Evolutionary conservation across 352 stramenopile genomes (phyloP), one percentile per base, ranked within the genome.

Genomic region (Poterioochromonas sp.): DNA sequence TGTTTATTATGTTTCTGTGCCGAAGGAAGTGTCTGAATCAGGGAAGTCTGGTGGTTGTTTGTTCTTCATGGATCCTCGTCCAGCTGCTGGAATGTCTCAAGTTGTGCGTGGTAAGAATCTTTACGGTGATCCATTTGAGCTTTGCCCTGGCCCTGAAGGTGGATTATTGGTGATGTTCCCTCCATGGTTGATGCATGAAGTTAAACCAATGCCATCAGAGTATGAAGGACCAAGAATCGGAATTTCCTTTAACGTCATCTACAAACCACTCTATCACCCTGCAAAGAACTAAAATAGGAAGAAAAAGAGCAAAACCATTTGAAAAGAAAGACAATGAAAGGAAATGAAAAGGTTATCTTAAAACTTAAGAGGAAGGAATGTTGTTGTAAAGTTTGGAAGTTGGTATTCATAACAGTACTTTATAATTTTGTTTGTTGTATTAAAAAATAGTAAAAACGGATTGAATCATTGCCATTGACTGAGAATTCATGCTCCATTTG

Each of bases 1-100:
- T 65, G 62, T 71, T 40, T 71, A 71, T 29, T 71, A 71, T 71
- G 29, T 71, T 43, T 44, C 62, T 29, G 62, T 29, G 11, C 29
- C 62, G 11, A 8, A 20, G 15, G 62, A 71, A 71, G 26, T 71
- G 2, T 8, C 34, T 12, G 26, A 2, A 8, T 47, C 34, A 32
- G 34, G 29, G 12, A 44, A 41, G 11, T 71, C 62, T 41, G 34
- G 3, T 71, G 58, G 58, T 40, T 71, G 62, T 47, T 29, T 71
- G 32, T 2, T 41, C 2, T 71, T 71, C 3, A 20, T 12, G 5
- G 62, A 71, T 71, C 62, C 62, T 12, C 15, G 62, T 15, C 15
- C 8, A 44, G 62, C 5, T 35, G 62, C 62, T 12, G 32, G 15
- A 35, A 44, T 71, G 62, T 5, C 34, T 40, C 62, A 71, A 71